Evolutionary conservation across 1,284 basidiomycete species (phyloP).

Genomic region (Naganishia cerealis): DNA sequence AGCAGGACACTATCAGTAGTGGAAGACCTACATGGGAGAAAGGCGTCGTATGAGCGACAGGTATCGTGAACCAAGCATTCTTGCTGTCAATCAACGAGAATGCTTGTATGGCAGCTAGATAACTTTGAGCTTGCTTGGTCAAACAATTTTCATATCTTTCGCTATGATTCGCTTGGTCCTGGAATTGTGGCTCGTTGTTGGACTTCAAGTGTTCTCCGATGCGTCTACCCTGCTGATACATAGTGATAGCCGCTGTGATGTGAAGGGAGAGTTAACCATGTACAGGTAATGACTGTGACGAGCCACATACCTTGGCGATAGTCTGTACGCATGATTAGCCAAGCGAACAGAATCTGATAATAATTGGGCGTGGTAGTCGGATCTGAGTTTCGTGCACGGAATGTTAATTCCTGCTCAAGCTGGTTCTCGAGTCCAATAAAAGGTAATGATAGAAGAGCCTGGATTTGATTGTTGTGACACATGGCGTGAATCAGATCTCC

Average conservation of each 20-base stretch:
- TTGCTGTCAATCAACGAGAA: constrained; percentile 76
- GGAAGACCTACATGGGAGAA: constrained; percentile 13
- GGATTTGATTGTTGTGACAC: constrained; percentile 84
- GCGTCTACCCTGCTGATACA: constrained; percentile 89
- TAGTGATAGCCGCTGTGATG: constrained; percentile 73
- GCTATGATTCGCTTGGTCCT: constrained; percentile 31
- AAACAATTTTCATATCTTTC: constrained; percentile 62
- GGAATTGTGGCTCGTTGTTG: not conserved
- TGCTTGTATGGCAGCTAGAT: constrained; percentile 84
- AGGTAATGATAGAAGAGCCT: constrained; percentile 75
- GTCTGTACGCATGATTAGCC: constrained; percentile 81
- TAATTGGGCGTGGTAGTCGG: constrained; percentile 82
- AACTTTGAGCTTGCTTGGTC: constrained; percentile 74
- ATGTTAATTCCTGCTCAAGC: constrained; percentile 83
- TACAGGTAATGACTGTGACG: not conserved
- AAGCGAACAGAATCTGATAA: constrained; percentile 90
- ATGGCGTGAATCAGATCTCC: constrained; percentile 73
- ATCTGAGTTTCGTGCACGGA: constrained; percentile 92
- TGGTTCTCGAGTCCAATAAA: constrained; percentile 83
- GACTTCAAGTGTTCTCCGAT: constrained; percentile 59
- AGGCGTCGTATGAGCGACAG: constrained; percentile 8
- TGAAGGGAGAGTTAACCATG: constrained; percentile 29
- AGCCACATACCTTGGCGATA: constrained; percentile 56
- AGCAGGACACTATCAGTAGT: constrained; percentile 15
- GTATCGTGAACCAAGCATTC: constrained; percentile 66